Base-by-base conservation (phyloP, 768 basidiomycete genomes). In the Tricholoma matsutake region DNA sequence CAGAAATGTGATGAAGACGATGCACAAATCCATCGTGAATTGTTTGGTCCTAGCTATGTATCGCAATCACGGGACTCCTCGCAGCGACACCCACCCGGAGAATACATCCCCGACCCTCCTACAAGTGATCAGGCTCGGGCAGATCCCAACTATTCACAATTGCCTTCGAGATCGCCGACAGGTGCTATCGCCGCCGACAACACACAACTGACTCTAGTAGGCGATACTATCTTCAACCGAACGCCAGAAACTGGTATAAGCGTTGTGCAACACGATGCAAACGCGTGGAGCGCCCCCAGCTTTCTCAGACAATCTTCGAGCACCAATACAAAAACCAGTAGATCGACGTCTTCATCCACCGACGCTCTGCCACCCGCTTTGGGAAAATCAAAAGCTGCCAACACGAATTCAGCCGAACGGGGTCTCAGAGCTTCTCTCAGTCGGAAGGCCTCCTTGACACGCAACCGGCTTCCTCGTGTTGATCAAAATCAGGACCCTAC, bases 261-360 rank as follows among this genome's bases (percentile, higher is more conserved):
- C 9, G 56, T 57, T 16, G 57, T 63, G 29, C 58, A 59, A 32
- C 67, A 69, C 57, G 63, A 69, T 43, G 53, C 69, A 11, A 10
- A 16, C 11, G 65, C 65, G 11, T 69, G 69, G 67, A 57, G 37
- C 4, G 61, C 51, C 1, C 69, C 69, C 31, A 69, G 67, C 54
- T 69, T 69, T 51, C 62, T 57, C 34, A 54, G 57, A 51, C 29
- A 56, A 7, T 43, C 56, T 8, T 39, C 51, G 5, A 51, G 37
- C 20, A 25, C 9, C 11, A 41, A 31, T 34, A 51, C 22, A 20
- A 51, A 28, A 32, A 16, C 16, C 16, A 18, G 16, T 11, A 57
- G 29, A 57, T 56, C 31, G 16, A 13, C 43, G 35, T 47, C 55
- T 32, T 49, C 13, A 11, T 35, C 6, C 20, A 25, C 29, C 31